Base-by-base conservation (phyloP, 148 eudicot genomes). In the Arbutus unedo region DNA sequence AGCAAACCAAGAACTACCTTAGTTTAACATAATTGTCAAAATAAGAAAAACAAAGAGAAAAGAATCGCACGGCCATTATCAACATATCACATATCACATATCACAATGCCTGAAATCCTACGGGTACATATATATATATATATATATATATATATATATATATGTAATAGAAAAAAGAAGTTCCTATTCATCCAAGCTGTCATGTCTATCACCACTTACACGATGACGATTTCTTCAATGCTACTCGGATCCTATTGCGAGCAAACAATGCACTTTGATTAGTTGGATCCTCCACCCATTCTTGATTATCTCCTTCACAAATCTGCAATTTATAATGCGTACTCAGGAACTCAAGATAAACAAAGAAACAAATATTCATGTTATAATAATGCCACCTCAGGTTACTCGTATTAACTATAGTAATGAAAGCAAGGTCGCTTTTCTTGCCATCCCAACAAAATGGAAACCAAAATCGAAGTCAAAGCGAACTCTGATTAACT, bases 251-350 rank as follows among this genome's bases (percentile, higher is more conserved):
- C 88, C 99, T 91, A 84, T 94, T 96, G 57, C 98, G 93, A 71
- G 92, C 88, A 93, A 86, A 94, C 57, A 88, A 47, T 64, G 90
- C 85, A 87, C 93, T 96, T 84, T 60, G 85, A 76, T 96, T 96
- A 78, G 96, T 87, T 49, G 99, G 99, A 90, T 96, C 98, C 89
- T 96, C 99, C 80, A 96, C 98, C 98, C 98, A 96, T 76, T 91
- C 91, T 84, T 89, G 97, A 83, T 88, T 86, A 76, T 78, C 87
- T 80, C 84, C 85, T 87, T 70, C 79, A 88, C 99, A 96, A 84
- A 96, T 90, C 99, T 96, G 91, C 86, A 85, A 77, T 76, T 47
- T 21, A 71, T 80, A 78, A 15, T 41, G 78, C 44, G 57, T 25
- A 67, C 47, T 43, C 9, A 82, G 71, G 62, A 62, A 64, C 56